Evolutionary conservation across 768 basidiomycete genomes (phyloP).

Genomic region (Rhizopogon roseolus): DNA sequence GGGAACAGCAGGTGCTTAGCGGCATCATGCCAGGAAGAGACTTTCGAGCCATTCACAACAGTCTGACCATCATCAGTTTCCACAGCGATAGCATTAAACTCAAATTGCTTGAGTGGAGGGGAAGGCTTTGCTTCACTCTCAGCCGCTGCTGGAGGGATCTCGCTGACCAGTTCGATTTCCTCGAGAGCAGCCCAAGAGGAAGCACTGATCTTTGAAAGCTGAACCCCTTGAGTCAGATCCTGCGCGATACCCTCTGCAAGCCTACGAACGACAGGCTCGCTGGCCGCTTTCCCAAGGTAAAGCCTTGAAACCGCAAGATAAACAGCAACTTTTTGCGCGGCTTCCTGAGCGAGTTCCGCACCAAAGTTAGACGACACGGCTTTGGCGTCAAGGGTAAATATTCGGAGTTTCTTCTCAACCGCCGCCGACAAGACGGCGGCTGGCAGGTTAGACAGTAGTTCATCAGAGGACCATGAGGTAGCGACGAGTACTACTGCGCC

Average conservation of each 20-base stretch:
- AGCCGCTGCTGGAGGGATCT: slow-evolving; percentile 14
- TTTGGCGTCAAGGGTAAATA: slow-evolving; percentile 60
- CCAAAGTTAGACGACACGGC: slow-evolving; percentile 41
- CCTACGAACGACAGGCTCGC: slow-evolving; percentile 46
- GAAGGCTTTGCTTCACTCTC: slow-evolving; percentile 15
- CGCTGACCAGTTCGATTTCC: slow-evolving; percentile 43
- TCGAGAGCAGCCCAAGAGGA: slow-evolving; percentile 64
- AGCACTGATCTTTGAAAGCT: slow-evolving; percentile 48
- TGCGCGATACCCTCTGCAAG: slow-evolving; percentile 45
- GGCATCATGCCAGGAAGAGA: slow-evolving; percentile 77
- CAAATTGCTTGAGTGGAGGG: slow-evolving; percentile 49
- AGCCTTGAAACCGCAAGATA: slow-evolving; percentile 82
- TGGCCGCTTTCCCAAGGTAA: slow-evolving; percentile 66
- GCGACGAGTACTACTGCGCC: slow-evolving; percentile 70
- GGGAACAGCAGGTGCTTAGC: slow-evolving; percentile 90
- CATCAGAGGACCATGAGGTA: slow-evolving; percentile 71
- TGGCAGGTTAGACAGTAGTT: slow-evolving; percentile 67
- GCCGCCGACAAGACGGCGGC: slow-evolving; percentile 42
- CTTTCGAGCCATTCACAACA: slow-evolving; percentile 53
- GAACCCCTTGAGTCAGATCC: slow-evolving; percentile 36
- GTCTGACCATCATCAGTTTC: slow-evolving; percentile 55
- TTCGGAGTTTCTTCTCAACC: slow-evolving; percentile 44
- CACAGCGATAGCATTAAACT: slow-evolving; percentile 71
- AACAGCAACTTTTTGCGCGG: slow-evolving; percentile 53
- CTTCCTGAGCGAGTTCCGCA: slow-evolving; percentile 29